Percentiles rank a stretch among this genome's conserved stretches.
Evolutionary conservation across 345 rosid species (phyloP).

Genomic region (Camelina hispida): DNA sequence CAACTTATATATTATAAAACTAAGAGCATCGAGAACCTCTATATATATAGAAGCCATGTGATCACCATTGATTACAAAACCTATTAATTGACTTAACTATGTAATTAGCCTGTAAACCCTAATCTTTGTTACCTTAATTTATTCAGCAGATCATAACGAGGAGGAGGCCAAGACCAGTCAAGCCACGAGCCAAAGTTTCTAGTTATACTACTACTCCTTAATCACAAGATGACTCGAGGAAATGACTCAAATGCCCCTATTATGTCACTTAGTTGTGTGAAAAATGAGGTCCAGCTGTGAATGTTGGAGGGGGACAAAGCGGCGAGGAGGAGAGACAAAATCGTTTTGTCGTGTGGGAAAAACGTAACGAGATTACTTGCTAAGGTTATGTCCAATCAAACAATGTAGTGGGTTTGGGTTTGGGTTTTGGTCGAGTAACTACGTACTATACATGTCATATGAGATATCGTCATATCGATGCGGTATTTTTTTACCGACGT

Average conservation of each 20-base stretch:
- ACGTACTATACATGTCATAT: not conserved
- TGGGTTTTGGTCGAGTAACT: slow-evolving; percentile 6
- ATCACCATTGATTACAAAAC: not conserved
- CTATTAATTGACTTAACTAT: not conserved
- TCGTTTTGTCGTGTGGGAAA: slow-evolving; percentile 28
- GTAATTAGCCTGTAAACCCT: slow-evolving; percentile 3
- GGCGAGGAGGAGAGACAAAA: slow-evolving; percentile 34
- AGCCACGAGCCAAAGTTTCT: slow-evolving; percentile 19
- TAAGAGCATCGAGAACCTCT: not conserved
- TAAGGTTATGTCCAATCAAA: slow-evolving; percentile 38
- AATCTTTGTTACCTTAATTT: slow-evolving; percentile 18
- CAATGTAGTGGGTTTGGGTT: slow-evolving; percentile 9
- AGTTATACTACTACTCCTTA: not conserved
- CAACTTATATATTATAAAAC: not conserved
- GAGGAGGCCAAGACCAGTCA: slow-evolving; percentile 33
- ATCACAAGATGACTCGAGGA: not conserved
- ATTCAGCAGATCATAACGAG: slow-evolving; percentile 17
- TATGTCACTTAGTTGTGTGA: slow-evolving; percentile 5
- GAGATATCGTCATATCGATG: not conserved
- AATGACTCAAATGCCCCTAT: slow-evolving; percentile 11
- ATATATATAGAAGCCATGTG: slow-evolving; percentile 29
- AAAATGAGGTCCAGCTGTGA: slow-evolving; percentile 40
- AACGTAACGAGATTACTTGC: slow-evolving; percentile 23
- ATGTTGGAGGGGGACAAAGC: slow-evolving; percentile 41
- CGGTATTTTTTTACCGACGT: not conserved